These are phyloP conservation scores for Gautieria morchelliformis DNA, from an alignment of 768 basidiomycete species.

Conservation along the genomic window DNA sequence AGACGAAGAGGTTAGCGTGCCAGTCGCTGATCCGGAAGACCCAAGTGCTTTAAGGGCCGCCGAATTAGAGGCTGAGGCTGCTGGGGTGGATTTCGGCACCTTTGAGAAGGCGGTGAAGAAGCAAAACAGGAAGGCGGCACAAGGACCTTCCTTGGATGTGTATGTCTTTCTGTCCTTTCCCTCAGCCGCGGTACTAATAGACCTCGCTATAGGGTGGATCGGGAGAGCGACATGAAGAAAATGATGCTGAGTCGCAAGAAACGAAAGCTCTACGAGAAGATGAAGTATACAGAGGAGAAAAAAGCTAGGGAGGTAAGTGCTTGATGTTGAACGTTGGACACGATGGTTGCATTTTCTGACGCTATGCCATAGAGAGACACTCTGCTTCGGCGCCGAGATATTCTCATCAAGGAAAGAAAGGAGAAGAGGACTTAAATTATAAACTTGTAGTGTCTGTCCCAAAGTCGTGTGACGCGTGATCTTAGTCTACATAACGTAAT, in stretches of 20 bases:
- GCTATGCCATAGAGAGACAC: slow-evolving; percentile 41
- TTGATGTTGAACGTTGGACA: background rate
- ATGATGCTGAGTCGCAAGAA: slow-evolving; percentile 98
- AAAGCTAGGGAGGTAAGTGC: slow-evolving; percentile 65
- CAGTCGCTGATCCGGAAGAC: slow-evolving; percentile 34
- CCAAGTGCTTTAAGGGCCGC: slow-evolving; percentile 68
- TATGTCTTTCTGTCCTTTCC: background rate
- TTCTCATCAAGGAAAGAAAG: slow-evolving; percentile 39
- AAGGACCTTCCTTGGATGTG: slow-evolving; percentile 18
- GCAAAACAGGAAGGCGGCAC: slow-evolving; percentile 36
- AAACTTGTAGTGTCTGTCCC: background rate
- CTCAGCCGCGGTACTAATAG: background rate
- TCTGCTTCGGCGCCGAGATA: slow-evolving; percentile 49
- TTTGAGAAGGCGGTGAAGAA: slow-evolving; percentile 73
- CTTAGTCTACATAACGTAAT: background rate
- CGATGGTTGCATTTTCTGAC: background rate
- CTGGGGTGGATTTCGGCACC: slow-evolving; percentile 67
- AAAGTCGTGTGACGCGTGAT: background rate
- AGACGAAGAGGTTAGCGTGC: slow-evolving; percentile 20
- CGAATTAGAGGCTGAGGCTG: slow-evolving; percentile 86
- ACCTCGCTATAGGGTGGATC: slow-evolving; percentile 10
- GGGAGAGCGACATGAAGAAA: slow-evolving; percentile 85
- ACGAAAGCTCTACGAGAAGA: slow-evolving; percentile 85
- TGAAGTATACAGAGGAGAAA: slow-evolving; percentile 79
- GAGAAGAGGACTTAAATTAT: background rate